Percentiles rank a stretch among this genome's conserved stretches.
These are phyloP conservation scores for Yamagishiella unicocca DNA, from an alignment of 139 green algal genomes.

Conservation along the genomic window DNA sequence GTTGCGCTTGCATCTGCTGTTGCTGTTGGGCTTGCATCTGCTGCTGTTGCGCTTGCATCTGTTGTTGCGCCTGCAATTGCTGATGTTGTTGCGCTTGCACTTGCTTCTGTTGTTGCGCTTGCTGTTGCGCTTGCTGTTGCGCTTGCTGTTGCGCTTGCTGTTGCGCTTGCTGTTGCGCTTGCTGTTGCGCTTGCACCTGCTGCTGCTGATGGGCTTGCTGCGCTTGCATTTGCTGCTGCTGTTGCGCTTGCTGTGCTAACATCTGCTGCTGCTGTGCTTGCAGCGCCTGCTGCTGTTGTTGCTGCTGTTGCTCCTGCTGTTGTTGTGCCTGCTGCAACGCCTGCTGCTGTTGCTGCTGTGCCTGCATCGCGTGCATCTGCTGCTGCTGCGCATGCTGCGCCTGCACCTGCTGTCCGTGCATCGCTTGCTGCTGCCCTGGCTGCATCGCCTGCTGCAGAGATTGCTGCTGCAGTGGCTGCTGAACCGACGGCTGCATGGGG, in stretches of 20 bases:
- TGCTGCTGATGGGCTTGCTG: neutral
- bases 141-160: neutral
- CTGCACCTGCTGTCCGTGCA: neutral
- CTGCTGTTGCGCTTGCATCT: neutral
- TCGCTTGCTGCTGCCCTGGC: neutral
- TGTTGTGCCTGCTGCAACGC: neutral
- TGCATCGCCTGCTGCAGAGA: neutral
- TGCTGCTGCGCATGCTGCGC: slow-evolving; percentile 6
- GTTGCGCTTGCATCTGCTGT: neutral
- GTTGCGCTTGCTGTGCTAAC: neutral
- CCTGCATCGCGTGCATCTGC: neutral
- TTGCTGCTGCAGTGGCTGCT: neutral
- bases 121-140: neutral
- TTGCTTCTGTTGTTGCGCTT: neutral
- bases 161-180: neutral
- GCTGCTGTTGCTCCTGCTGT: neutral
- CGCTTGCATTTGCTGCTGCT: neutral
- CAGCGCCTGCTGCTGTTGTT: neutral
- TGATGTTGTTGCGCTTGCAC: neutral
- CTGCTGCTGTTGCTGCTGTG: neutral
- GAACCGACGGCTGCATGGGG: neutral
- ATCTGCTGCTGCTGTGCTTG: neutral
- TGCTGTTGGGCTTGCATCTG: neutral
- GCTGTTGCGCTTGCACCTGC: neutral
- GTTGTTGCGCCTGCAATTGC: neutral